A percentile compares a stretch with the other conserved stretches of the same genome.
phyloP scores from a whole-genome alignment of 148 eudicot genomes.

The Rhododendron kiyosumense region DNA sequence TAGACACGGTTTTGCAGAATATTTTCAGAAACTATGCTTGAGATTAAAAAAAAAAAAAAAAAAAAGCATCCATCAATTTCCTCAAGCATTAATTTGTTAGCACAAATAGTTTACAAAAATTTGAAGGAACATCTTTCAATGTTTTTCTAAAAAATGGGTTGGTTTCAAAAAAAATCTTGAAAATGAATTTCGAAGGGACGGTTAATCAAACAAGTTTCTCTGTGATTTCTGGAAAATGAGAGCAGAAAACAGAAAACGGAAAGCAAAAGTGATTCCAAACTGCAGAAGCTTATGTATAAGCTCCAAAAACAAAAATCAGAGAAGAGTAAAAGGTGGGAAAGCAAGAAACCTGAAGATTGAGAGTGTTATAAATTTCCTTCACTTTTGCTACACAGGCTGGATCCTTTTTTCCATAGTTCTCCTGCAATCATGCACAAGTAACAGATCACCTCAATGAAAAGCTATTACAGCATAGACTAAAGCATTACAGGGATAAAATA shows the following conservation, averaged over 20 bases:
- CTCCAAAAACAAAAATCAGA: background rate
- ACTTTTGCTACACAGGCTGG: constrained; percentile 70
- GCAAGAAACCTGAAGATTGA: constrained; percentile 59
- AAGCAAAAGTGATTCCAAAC: background rate
- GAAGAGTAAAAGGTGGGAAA: background rate
- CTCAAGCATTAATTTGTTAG: background rate
- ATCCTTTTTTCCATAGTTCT: constrained; percentile 79
- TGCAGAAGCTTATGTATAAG: background rate
- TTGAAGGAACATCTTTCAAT: background rate
- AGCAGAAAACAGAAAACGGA: background rate
- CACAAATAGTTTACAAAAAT: background rate
- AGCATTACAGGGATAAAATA: background rate
- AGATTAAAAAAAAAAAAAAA: background rate
- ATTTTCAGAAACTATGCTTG: background rate
- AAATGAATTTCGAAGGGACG: background rate
- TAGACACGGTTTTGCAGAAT: background rate
- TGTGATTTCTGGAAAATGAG: background rate
- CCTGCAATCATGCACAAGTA: constrained; percentile 33
- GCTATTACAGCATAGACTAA: background rate
- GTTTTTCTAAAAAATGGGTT: background rate
- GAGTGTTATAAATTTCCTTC: constrained; percentile 61
- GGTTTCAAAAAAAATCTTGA: background rate
- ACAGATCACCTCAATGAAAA: background rate
- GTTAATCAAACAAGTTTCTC: background rate
- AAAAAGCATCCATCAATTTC: background rate